phyloP scores from a whole-genome alignment of 2,329 filamentous ascomycete species.

The Ascocoryne sarcoides region DNA sequence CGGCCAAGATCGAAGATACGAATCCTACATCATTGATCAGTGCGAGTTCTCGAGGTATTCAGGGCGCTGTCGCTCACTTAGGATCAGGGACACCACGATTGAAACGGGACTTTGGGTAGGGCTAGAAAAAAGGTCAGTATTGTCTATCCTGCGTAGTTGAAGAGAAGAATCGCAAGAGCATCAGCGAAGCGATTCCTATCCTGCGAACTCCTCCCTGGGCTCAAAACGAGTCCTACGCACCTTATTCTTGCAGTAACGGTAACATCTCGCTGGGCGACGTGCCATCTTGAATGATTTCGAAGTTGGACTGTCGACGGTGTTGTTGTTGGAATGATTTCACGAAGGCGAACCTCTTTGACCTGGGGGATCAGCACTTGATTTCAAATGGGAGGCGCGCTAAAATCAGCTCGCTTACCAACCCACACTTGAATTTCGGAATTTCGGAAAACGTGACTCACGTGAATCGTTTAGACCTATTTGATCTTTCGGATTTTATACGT shows the following conservation, averaged over 20 bases:
- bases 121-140: conserved; percentile 42
- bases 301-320: conserved; percentile 39
- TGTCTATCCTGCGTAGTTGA: too few relatives aligned
- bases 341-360: conserved; percentile 8
- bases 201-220: conserved; percentile 3
- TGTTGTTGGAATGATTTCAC: conserved; percentile 19
- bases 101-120: conserved; percentile 99
- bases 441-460: background rate
- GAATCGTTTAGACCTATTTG: too few relatives aligned
- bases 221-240: conserved; percentile 43
- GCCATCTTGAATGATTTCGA: conserved; percentile 82
- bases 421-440: background rate
- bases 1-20: conserved; percentile 97
- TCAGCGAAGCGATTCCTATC: background rate
- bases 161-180: background rate
- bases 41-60: background rate
- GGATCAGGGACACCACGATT: conserved; percentile 85
- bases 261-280: conserved; percentile 98
- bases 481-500: too few relatives aligned
- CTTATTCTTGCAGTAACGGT: conserved; percentile 99
- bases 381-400: background rate
- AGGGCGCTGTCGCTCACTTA: too few relatives aligned
- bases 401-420: conserved; percentile 2
- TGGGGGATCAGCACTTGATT: conserved; percentile 1
- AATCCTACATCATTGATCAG: conserved; percentile 49